These are phyloP conservation scores for Hysterangium stoloniferum DNA, from an alignment of 768 basidiomycete species.

Conservation along the genomic window DNA sequence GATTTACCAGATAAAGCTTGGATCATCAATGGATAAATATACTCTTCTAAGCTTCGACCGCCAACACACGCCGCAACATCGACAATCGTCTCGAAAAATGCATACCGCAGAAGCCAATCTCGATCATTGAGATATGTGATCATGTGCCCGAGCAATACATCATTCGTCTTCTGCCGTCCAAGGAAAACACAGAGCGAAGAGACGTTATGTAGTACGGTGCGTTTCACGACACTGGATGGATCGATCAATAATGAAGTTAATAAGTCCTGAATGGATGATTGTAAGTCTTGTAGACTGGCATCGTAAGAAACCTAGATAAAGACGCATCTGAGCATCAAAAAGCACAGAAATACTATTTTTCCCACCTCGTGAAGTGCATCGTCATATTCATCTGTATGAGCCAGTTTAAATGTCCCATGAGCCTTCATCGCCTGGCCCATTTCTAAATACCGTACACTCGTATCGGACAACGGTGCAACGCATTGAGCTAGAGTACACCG, in stretches of 20 bases:
- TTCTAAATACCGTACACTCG: conserved; percentile 81
- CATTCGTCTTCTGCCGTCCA: conserved; percentile 88
- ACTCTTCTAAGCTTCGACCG: conserved; percentile 86
- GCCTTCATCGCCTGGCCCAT: conserved; percentile 89
- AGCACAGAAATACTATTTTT: conserved; percentile 34
- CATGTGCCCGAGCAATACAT: conserved; percentile 82
- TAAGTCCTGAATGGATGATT: conserved; percentile 79
- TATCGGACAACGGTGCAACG: conserved; percentile 78
- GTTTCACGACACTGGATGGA: conserved; percentile 81
- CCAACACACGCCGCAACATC: conserved; percentile 94
- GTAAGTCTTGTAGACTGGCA: conserved; percentile 76
- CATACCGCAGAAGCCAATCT: conserved; percentile 85
- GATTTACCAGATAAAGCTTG: conserved; percentile 84
- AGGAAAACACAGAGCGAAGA: conserved; percentile 89
- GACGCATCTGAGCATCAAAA: conserved; percentile 1
- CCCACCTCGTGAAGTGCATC: conserved; percentile 74
- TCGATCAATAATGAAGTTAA: conserved; percentile 83
- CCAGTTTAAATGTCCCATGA: conserved; percentile 63
- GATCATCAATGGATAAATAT: conserved; percentile 93
- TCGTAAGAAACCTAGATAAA: conserved; percentile 78
- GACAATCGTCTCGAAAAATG: conserved; percentile 93
- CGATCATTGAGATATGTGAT: conserved; percentile 67
- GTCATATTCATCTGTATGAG: conserved; percentile 66
- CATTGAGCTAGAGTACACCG: conserved; percentile 78
- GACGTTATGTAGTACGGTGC: conserved; percentile 82